Base-by-base conservation (phyloP, 306 rosid genomes). In the Corylus americana region DNA sequence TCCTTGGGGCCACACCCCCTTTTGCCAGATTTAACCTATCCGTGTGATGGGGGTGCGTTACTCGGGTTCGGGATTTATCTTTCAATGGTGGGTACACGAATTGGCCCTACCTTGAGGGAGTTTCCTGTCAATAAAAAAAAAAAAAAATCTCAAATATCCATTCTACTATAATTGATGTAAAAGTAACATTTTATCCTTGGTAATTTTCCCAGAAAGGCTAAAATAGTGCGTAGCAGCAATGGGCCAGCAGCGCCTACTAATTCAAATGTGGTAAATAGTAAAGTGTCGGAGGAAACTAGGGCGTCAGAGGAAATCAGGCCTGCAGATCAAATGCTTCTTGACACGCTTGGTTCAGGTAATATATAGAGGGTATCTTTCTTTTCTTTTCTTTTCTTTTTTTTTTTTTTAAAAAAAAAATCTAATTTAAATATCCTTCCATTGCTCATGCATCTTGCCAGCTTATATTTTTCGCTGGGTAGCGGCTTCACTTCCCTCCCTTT, bases 181-280 rank as follows among this genome's bases (percentile, higher is more conserved):
- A 59, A 71, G 63, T 25, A 9, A 73, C 58, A 62, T 77, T 77
- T 39, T 8, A 39, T 80, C 27, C 37, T 49, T 37, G 1, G 29
- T 79, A 50, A 6, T 77, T 79, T 89, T 53, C 39, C 61, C 89
- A 95, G 98, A 87, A 89, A 90, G 88, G 98, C 97, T 20, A 92
- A 91, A 88, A 88, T 91, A 81, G 80, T 93, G 66, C 61, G 89
- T 67, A 83, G 75, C 79, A 82, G 84, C 86, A 84, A 79, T 80
- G 89, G 68, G 27, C 72, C 81, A 67, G 53, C 87, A 22, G 80
- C 62, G 62, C 78, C 83, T 77, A 54, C 84, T 42, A 75, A 78
- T 83, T 78, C 85, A 70, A 88, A 89, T 84, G 55, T 73, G 18
- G 84, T 55, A 79, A 84, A 55, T 83, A 74, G 74, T 61, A 86